A percentile compares a stretch with the other conserved stretches of the same genome.
Conservation (phyloP, 495 filamentous ascomycete species). For the Penicillium crystallinum region DNA sequence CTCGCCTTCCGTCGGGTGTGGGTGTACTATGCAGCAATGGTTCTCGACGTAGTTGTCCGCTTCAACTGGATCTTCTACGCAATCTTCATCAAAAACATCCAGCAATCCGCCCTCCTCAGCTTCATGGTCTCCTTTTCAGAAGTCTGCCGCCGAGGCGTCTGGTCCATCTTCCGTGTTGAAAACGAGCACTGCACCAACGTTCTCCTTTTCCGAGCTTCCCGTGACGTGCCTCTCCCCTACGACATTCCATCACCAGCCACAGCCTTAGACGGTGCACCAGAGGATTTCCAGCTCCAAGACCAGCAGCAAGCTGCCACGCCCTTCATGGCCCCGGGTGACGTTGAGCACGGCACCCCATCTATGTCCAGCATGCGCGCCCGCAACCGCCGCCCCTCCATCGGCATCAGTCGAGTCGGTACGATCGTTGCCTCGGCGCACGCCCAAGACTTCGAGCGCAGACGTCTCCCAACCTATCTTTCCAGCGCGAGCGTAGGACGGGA, state of each 20-base stretch:
- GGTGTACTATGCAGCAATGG: constrained; percentile 81
- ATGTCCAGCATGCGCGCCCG: constrained; percentile 21
- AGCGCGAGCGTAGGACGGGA: constrained; percentile 22
- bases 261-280: constrained; percentile 18
- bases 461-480: constrained; percentile 40
- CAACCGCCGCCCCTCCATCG: constrained; percentile 22
- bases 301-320: constrained; percentile 19
- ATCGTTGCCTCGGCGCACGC: constrained; percentile 71
- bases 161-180: constrained; percentile 90
- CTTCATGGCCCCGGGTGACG: constrained; percentile 21
- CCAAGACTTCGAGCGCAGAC: constrained; percentile 80
- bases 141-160: constrained; percentile 75
- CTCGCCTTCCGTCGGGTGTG: constrained; percentile 69
- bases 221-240: constrained; percentile 80
- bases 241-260: constrained; percentile 40
- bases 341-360: constrained; percentile 29
- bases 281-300: constrained; percentile 31
- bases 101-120: constrained; percentile 72
- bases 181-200: constrained; percentile 95
- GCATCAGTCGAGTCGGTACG: constrained; percentile 48
- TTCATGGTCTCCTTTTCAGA: constrained; percentile 75
- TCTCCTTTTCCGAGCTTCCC: constrained; percentile 71
- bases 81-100: constrained; percentile 68
- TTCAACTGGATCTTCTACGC: constrained; percentile 96
- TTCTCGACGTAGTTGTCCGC: constrained; percentile 79